Evolutionary conservation across 495 filamentous ascomycete genomes (phyloP), one percentile per base, ranked within the genome.

Genomic region (Peziza echinospora): DNA sequence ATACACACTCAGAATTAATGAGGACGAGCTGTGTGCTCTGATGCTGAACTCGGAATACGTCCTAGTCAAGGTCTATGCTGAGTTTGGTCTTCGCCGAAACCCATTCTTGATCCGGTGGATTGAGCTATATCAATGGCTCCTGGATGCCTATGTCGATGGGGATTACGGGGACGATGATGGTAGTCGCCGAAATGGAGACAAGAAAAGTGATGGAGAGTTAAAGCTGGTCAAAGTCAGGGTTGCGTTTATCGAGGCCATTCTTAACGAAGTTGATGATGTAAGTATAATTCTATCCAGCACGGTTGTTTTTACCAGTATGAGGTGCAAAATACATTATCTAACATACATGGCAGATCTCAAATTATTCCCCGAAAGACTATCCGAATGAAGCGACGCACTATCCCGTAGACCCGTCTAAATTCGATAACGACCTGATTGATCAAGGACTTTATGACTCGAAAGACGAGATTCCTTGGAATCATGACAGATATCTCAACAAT

Each of bases 101-200:
- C 65, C 65, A 5, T 64, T 60, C 45, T 52, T 67, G 17, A 56
- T 57, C 24, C 64, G 67, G 45, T 67, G 65, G 65, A 65, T 67
- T 11, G 30, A 37, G 30, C 30, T 37, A 37, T 37, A 37, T 17
- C 30, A 37, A 37, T 17, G 19, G 30, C 6, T 37, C 13, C 30
- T 37, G 6, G 56, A 63, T 43, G 53, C 59, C n/a, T 52, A 48
- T 21, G 26, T 44, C 17, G 54, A 54, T 24, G 53, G 62, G 22
- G 57, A 56, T 22, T 44, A 43, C 16, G 51, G 47, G 51, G 28
- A 57, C 21, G 53, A 52, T 25, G 50, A 24, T 47, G 46, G 52
- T 48, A 50, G 47, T 26, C 37, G 41, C 48, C 44, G 43, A 16
- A 46, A 52, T 2, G 43, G 19, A 17, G 22, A 47, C 17, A 42